Evolutionary conservation across 257 asterid genomes (phyloP).

Genomic region (Galeopsis tetrahit): DNA sequence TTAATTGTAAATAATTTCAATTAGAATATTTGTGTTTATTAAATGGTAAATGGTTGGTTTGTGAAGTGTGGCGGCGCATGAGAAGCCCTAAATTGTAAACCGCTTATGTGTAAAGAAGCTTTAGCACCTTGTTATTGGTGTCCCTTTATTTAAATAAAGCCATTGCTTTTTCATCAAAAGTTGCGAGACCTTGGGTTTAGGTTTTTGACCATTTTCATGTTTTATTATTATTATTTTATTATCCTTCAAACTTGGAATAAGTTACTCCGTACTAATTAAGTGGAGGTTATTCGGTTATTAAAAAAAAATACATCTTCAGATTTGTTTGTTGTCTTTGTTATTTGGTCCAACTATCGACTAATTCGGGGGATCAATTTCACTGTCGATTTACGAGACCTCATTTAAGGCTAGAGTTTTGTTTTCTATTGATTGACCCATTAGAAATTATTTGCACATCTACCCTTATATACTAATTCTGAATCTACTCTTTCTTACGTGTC

Average conservation of each 20-base stretch:
- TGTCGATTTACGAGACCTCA: too few species aligned
- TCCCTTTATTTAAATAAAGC: conserved; percentile 41
- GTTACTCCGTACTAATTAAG: too few species aligned
- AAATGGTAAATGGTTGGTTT: conserved; percentile 8
- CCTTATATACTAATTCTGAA: too few species aligned
- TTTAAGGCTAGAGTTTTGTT: too few species aligned
- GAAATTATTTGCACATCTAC: too few species aligned
- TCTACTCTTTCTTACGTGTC: too few species aligned
- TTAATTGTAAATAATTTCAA: neutral
- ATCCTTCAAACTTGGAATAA: neutral
- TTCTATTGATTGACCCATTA: too few species aligned
- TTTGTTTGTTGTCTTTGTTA: too few species aligned
- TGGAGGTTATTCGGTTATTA: neutral
- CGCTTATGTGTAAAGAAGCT: conserved; percentile 44
- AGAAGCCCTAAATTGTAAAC: conserved; percentile 29
- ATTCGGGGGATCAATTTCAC: too few species aligned
- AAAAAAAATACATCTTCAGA: too few species aligned
- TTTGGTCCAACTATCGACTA: too few species aligned
- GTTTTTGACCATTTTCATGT: conserved; percentile 48
- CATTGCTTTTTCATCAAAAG: conserved; percentile 54
- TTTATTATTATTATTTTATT: conserved; percentile 25
- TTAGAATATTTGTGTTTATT: neutral
- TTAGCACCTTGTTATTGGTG: conserved; percentile 50
- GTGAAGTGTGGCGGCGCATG: conserved; percentile 29
- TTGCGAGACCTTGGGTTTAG: conserved; percentile 42